Evolutionary conservation across 2,329 filamentous ascomycete species (phyloP).

Genomic region (Chrysoporthe austroafricana): DNA sequence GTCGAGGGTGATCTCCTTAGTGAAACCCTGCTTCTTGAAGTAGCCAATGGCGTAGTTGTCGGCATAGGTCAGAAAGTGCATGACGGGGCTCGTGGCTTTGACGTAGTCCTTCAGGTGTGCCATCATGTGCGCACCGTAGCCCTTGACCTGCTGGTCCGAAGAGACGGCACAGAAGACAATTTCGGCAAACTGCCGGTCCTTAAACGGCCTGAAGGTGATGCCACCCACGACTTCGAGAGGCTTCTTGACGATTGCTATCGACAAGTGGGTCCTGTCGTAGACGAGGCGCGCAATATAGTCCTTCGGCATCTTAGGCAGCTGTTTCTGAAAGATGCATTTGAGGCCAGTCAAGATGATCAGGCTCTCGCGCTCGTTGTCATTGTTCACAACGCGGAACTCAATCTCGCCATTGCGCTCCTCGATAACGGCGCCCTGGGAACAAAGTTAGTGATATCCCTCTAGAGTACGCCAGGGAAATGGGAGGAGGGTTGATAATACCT

Average conservation of each 20-base stretch:
- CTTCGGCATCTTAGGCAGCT: slow-evolving; percentile 98
- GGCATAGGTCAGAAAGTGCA: slow-evolving; percentile 98
- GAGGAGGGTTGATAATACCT: slow-evolving; percentile 54
- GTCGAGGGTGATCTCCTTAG: slow-evolving; percentile 94
- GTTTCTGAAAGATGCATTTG: slow-evolving; percentile 98
- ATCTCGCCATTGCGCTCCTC: slow-evolving; percentile 95
- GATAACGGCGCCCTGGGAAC: slow-evolving; percentile 74
- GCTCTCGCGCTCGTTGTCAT: slow-evolving; percentile 85
- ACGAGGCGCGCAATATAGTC: slow-evolving; percentile 98
- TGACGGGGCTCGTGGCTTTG: slow-evolving; percentile 92
- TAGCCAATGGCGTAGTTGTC: slow-evolving; percentile 99
- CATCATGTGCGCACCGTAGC: slow-evolving; percentile 97
- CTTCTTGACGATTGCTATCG: slow-evolving; percentile 96
- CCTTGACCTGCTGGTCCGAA: slow-evolving; percentile 97
- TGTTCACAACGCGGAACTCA: slow-evolving; percentile 97
- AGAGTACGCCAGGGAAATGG: background rate
- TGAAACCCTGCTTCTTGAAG: slow-evolving; percentile 99
- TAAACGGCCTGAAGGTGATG: slow-evolving; percentile 95
- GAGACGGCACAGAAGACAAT: slow-evolving; percentile 99
- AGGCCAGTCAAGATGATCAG: slow-evolving; percentile 93
- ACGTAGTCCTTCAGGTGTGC: slow-evolving; percentile 98
- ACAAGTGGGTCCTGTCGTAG: slow-evolving; percentile 94
- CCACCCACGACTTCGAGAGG: slow-evolving; percentile 94
- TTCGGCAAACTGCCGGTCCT: slow-evolving; percentile 89
- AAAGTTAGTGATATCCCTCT: slow-evolving; percentile 34